These are phyloP conservation scores for Diplodia corticola DNA, from an alignment of 2,329 filamentous ascomycete genomes.

Conservation along the genomic window DNA sequence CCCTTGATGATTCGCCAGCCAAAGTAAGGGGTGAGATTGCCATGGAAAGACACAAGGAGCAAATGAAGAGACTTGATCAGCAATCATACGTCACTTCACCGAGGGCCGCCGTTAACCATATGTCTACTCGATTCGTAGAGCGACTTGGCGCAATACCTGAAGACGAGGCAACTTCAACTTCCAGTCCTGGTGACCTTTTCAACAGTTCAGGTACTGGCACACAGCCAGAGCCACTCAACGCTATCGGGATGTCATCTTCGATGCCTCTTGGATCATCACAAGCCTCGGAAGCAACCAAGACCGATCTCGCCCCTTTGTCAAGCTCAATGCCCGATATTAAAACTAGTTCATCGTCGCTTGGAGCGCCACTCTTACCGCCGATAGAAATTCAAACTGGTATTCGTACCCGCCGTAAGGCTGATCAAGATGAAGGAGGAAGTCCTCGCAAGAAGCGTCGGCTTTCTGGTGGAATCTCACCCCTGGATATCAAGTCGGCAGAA, in stretches of 20 bases:
- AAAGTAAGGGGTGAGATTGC: background rate
- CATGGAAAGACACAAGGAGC: background rate
- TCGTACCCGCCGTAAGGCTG: background rate
- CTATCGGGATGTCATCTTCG: background rate
- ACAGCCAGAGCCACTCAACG: background rate
- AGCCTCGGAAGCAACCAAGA: background rate
- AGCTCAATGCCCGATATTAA: background rate
- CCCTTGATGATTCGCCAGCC: no score
- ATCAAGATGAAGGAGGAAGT: background rate
- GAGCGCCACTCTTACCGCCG: background rate
- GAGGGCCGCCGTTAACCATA: background rate
- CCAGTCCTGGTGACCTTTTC: background rate
- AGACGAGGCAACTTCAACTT: background rate
- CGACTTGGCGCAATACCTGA: background rate
- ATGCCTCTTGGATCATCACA: background rate
- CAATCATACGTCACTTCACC: background rate
- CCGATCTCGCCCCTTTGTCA: background rate
- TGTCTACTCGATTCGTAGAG: background rate
- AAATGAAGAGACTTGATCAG: background rate
- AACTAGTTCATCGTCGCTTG: background rate
- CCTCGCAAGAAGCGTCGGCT: slow-evolving; percentile 12
- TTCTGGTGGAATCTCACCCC: background rate
- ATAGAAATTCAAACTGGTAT: background rate
- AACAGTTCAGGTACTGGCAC: background rate
- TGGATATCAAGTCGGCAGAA: background rate